Evolutionary conservation across 768 basidiomycete genomes (phyloP), one percentile per base, ranked within the genome.

Genomic region (Lactarius akahatsu): DNA sequence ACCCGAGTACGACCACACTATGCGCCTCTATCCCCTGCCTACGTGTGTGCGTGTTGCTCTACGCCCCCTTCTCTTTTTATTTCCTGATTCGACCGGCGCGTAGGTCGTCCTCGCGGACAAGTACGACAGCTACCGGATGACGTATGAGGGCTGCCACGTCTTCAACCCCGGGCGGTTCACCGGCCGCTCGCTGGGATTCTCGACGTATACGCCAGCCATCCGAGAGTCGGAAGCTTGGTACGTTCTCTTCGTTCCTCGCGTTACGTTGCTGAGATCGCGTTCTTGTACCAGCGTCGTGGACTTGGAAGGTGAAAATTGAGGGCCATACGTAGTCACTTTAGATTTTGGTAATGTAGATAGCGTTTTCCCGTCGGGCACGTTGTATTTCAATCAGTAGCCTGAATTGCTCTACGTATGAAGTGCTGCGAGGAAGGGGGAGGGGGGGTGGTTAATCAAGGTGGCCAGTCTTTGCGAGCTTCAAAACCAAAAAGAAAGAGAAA

Each of bases 131-230:
- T 99, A 94, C 76, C 94, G 97, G 72, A 82, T 97, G 69, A 98
- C 96, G 1, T 99, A 99, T 75, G 95, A 96, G 65, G 94, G 94
- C 13, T 98, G 97, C 72, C 97, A 98, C 77, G 97, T 98, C 32
- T 95, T 98, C 82, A 99, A 99, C 75, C 97, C 97, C 0, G 96
- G 97, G 23, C 88, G 90, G 59, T 98, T 98, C 74, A 81, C 94
- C 16, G 87, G 92, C 5, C 89, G 85, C 58, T 83, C 89, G 6
- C 90, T 93, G 70, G 83, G 85, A 6, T 98, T 98, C 80, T 93
- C 91, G 13, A 91, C 94, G 3, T 99, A 96, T 71, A 91, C 89
- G 65, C 96, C 96, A 15, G 86, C 91, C 2, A 89, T 89, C 66
- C 77, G 85, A 50, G 89, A 92, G 73, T 96, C 95, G 0, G 92